Evolutionary conservation across 176 grass and related monocot species (phyloP).

Genomic region (Carex parvula): DNA sequence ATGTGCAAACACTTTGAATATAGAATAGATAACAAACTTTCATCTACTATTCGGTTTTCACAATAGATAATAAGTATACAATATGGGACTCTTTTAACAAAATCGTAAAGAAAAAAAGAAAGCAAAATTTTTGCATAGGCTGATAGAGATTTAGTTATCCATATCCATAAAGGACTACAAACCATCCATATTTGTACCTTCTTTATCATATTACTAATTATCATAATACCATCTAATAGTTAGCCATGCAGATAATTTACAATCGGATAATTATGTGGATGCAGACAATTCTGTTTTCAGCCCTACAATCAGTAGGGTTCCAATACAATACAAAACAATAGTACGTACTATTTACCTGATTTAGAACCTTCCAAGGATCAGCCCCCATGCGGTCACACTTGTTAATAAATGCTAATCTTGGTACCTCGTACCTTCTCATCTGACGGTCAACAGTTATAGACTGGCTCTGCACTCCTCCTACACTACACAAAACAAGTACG

Average conservation of each 20-base stretch:
- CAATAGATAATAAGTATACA: not conserved
- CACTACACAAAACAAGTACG: slow-evolving; percentile 97
- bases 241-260: not conserved
- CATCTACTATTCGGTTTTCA: not conserved
- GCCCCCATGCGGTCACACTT: slow-evolving; percentile 97
- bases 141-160: not conserved
- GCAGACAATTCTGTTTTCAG: not conserved
- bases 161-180: not conserved
- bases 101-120: too few relatives aligned
- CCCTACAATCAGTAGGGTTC: not conserved
- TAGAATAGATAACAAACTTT: not conserved
- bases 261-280: not conserved
- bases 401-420: slow-evolving; percentile 95
- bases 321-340: not conserved
- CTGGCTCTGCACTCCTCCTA: slow-evolving; percentile 97
- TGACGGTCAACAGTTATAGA: slow-evolving; percentile 98
- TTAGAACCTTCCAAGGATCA: slow-evolving; percentile 98
- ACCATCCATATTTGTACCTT: not conserved
- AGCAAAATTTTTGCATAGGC: not conserved
- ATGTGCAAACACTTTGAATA: not conserved
- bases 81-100: too few relatives aligned
- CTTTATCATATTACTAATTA: not conserved
- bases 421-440: slow-evolving; percentile 95
- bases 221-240: not conserved
- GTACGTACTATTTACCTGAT: slow-evolving; percentile 49